Conservation (phyloP, 2,329 filamentous ascomycete genomes). For the Didymella segeticola region DNA sequence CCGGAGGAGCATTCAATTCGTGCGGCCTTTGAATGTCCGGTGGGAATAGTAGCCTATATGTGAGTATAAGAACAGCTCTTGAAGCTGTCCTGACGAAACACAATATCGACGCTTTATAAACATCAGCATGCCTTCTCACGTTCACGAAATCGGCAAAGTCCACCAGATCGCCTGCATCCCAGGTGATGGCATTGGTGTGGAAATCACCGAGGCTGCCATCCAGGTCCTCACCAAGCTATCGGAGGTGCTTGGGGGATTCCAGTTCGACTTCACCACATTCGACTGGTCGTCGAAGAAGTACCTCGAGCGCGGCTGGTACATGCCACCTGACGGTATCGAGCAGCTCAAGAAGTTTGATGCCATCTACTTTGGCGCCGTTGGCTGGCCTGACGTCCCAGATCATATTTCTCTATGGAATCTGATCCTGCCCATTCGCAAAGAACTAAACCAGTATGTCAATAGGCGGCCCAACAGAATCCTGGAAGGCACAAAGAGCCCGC, state of each 20-base stretch:
- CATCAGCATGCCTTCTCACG: constrained; percentile 33
- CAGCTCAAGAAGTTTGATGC: constrained; percentile 61
- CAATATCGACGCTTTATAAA: not conserved
- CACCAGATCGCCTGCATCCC: constrained; percentile 43
- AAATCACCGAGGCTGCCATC: constrained; percentile 38
- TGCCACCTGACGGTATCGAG: constrained; percentile 59
- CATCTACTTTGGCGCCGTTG: constrained; percentile 66
- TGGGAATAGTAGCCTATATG: constrained; percentile 2
- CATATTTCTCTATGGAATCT: constrained; percentile 72
- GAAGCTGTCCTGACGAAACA: not conserved
- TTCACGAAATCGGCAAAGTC: constrained; percentile 36
- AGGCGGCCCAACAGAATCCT: constrained; percentile 62
- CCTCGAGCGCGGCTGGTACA: constrained; percentile 60
- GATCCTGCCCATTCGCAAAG: constrained; percentile 70
- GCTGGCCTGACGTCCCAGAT: constrained; percentile 68
- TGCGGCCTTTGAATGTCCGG: constrained; percentile 20
- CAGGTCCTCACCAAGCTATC: constrained; percentile 52
- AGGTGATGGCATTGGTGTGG: constrained; percentile 43
- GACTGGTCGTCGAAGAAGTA: constrained; percentile 59
- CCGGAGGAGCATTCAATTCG: constrained; percentile 11
- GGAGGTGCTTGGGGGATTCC: constrained; percentile 53
- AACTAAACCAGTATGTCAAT: constrained; percentile 73
- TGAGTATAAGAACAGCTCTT: constrained; percentile 6
- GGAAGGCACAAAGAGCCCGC: constrained; percentile 50
- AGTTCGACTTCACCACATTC: constrained; percentile 60